These are phyloP conservation scores for Chamaenerion angustifolium DNA, from an alignment of 345 rosid species.

Conservation along the genomic window DNA sequence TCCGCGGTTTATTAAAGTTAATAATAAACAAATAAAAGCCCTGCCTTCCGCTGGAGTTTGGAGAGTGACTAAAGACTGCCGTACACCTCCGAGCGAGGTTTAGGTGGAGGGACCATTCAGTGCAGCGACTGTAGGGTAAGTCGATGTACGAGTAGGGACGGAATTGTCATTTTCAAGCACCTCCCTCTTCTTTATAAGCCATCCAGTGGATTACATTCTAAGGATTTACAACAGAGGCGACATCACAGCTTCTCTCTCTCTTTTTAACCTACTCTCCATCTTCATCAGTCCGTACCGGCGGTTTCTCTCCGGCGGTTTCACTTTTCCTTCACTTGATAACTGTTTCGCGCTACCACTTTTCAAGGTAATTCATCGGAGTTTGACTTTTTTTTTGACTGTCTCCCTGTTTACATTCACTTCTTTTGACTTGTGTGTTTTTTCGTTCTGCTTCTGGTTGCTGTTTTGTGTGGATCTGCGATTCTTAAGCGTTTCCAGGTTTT, in stretches of 20 bases:
- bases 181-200: constrained; percentile 16
- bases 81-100: too few relatives aligned
- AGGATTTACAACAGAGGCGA: not conserved
- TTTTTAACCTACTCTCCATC: not conserved
- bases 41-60: too few relatives aligned
- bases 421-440: not conserved
- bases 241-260: not conserved
- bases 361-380: too few relatives aligned
- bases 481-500: too few relatives aligned
- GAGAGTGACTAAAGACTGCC: too few relatives aligned
- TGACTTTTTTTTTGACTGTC: not conserved
- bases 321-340: not conserved
- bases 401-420: not conserved
- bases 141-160: constrained; percentile 2
- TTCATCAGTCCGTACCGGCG: not conserved
- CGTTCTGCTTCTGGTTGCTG: not conserved
- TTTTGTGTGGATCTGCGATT: not conserved
- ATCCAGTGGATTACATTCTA: constrained; percentile 1
- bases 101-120: too few relatives aligned
- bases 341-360: not conserved
- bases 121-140: too few relatives aligned
- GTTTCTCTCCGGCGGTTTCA: not conserved
- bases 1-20: too few relatives aligned
- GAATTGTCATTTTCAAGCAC: constrained; percentile 25
- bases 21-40: too few relatives aligned